Conservation (phyloP, 352 stramenopile genomes). For the Pythium brachiatum region DNA sequence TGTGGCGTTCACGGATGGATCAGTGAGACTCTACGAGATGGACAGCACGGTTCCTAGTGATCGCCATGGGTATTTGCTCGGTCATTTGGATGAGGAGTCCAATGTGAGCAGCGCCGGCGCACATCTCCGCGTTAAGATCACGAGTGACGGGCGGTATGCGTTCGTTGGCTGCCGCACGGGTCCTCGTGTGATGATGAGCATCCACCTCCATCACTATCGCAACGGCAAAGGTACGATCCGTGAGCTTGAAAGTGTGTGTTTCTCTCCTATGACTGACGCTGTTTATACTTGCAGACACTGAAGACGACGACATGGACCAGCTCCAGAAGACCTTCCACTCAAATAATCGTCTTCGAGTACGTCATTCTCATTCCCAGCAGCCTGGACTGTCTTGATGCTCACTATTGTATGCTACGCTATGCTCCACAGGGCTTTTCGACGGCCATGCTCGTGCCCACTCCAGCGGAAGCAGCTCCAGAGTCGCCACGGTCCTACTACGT, state of each 20-base stretch:
- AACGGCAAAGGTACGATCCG: constrained; percentile 68
- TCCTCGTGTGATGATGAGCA: constrained; percentile 73
- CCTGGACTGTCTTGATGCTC: constrained; percentile 6
- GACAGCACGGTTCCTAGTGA: constrained; percentile 82
- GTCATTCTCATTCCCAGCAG: constrained; percentile 12
- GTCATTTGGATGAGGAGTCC: constrained; percentile 77
- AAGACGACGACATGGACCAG: constrained; percentile 79
- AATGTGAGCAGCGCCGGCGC: constrained; percentile 45
- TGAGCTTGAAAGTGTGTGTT: not conserved
- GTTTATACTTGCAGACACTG: constrained; percentile 40
- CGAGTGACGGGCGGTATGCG: constrained; percentile 69
- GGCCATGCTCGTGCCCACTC: constrained; percentile 25
- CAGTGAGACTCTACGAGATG: constrained; percentile 80
- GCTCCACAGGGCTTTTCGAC: constrained; percentile 67
- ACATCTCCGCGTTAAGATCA: constrained; percentile 76
- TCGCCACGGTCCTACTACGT: constrained; percentile 54
- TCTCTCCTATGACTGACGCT: not conserved
- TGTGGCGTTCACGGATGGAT: constrained; percentile 78
- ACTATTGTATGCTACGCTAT: not conserved
- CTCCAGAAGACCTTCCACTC: constrained; percentile 73
- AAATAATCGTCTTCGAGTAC: constrained; percentile 57
- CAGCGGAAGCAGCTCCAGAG: too few species aligned
- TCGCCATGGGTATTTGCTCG: constrained; percentile 72
- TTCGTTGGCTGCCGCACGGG: constrained; percentile 77
- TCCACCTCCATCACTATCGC: constrained; percentile 78